Evolutionary conservation across 805 yeast genomes (phyloP), one percentile per base, ranked within the genome.

Genomic region (Yamadazyma phyllophila): DNA sequence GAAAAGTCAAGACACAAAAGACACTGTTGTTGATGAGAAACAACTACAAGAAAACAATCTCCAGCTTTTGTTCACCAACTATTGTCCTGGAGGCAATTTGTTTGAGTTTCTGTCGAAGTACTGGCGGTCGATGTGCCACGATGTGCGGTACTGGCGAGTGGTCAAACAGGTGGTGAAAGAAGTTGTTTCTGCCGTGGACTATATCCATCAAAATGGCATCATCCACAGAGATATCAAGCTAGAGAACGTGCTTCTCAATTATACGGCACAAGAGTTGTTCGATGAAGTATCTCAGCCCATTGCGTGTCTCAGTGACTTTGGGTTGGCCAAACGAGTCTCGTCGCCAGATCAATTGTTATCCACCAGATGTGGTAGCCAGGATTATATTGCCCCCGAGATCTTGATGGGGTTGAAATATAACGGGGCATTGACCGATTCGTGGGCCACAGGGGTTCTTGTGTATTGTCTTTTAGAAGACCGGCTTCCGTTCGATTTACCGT

Each of bases 361-460:
- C 2, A 92, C 98, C 1, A 68, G 98, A 49, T 94, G 99, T 63
- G 99, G 99, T 0, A 88, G 96, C 1, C 97, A 88, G 51, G 99
- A 94, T 61, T 94, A 94, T 57, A 96, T 94, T 6, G 85, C 97
- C 0, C 99, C 99, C 0, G 99, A 94, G 59, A 67, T 94, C 17
- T 69, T 94, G 32, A 80, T 94, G 81, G 98, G 98, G 1, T 73
- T 88, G 45, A 85, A 89, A 6, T 94, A 94, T 59, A 92, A 92
- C 57, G 99, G 99, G 10, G 77, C 86, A 43, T 81, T 88, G 52
- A 85, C 94, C 40, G 99, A 94, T 62, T 73, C 91, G 14, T 94
- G 99, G 99, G 88, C 97, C 1, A 63, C 91, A 8, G 99, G 99
- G 2, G 98, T 94, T 2, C 70, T 91, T n/a, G 66, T 91, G 1